These are phyloP conservation scores for Starmera pachycereana DNA, from an alignment of 805 yeast genomes.

Conservation along the genomic window DNA sequence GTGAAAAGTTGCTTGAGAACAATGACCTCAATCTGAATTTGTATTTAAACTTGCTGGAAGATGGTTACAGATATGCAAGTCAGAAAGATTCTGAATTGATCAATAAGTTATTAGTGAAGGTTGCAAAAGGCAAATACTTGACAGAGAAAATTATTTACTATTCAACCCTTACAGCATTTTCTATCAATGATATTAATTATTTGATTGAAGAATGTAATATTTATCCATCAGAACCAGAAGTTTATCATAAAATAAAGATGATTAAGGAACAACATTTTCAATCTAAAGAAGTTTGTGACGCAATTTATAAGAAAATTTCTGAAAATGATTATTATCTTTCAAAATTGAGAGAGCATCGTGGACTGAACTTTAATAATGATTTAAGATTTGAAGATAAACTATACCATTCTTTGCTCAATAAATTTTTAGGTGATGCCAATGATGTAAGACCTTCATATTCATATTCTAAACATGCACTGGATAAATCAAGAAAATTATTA, in stretches of 20 bases:
- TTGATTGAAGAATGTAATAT: conserved; percentile 4
- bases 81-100: conserved; percentile 10
- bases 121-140: conserved; percentile 10
- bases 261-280: conserved; percentile 7
- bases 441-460: conserved; percentile 23
- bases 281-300: conserved; percentile 8
- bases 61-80: conserved; percentile 18
- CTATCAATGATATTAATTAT: conserved; percentile 5
- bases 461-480: conserved; percentile 18
- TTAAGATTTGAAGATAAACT: conserved; percentile 1
- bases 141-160: conserved; percentile 4
- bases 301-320: conserved; percentile 6
- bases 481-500: conserved; percentile 8
- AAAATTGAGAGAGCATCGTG: conserved; percentile 2
- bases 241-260: conserved; percentile 6
- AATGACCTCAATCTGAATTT: conserved; percentile 13
- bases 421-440: conserved; percentile 19
- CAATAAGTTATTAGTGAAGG: conserved; percentile 3
- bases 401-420: conserved; percentile 5
- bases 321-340: conserved; percentile 7
- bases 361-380: conserved; percentile 2
- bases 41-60: conserved; percentile 12
- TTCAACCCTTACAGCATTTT: conserved; percentile 1
- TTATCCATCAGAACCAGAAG: conserved; percentile 14
- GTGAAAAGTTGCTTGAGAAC: conserved; percentile 10